Conservation (phyloP, 495 filamentous ascomycete species). For the Lentithecium fluviatile region DNA sequence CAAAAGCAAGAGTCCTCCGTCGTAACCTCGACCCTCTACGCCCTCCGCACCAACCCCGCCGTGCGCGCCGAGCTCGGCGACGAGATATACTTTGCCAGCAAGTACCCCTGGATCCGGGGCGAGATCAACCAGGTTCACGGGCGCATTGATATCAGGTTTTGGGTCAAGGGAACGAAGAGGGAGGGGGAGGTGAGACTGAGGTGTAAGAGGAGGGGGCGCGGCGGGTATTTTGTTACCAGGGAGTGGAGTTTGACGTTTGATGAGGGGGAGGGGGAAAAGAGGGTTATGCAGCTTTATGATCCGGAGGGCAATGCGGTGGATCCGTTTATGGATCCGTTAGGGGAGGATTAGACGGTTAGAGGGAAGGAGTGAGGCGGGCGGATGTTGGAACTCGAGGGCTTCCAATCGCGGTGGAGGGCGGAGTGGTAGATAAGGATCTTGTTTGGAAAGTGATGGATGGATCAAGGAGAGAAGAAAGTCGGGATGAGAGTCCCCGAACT, state of each 20-base stretch:
- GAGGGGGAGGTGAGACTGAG: slow-evolving; percentile 77
- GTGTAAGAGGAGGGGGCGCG: slow-evolving; percentile 68
- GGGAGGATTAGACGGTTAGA: slow-evolving; percentile 5
- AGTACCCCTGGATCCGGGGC: slow-evolving; percentile 91
- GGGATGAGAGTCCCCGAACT: no score
- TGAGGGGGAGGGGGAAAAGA: slow-evolving; percentile 35
- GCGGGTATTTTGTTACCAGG: slow-evolving; percentile 82
- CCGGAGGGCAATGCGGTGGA: slow-evolving; percentile 32
- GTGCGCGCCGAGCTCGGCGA: slow-evolving; percentile 80
- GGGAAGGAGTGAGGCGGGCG: no score
- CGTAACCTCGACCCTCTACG: slow-evolving; percentile 82
- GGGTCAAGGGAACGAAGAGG: slow-evolving; percentile 77
- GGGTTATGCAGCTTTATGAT: slow-evolving; percentile 36
- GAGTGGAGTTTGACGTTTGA: slow-evolving; percentile 95
- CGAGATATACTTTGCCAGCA: slow-evolving; percentile 84
- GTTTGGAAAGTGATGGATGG: no score
- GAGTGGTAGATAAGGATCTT: no score
- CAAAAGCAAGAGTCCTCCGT: slow-evolving; percentile 83
- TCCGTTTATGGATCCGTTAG: slow-evolving; percentile 25
- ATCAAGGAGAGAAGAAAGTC: no score
- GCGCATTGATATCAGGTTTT: slow-evolving; percentile 80
- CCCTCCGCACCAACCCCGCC: slow-evolving; percentile 72
- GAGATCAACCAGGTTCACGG: slow-evolving; percentile 94
- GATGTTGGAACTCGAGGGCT: no score
- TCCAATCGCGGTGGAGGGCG: no score